phyloP scores from a whole-genome alignment of 768 basidiomycete genomes.

The Coprinopsis sp. region DNA sequence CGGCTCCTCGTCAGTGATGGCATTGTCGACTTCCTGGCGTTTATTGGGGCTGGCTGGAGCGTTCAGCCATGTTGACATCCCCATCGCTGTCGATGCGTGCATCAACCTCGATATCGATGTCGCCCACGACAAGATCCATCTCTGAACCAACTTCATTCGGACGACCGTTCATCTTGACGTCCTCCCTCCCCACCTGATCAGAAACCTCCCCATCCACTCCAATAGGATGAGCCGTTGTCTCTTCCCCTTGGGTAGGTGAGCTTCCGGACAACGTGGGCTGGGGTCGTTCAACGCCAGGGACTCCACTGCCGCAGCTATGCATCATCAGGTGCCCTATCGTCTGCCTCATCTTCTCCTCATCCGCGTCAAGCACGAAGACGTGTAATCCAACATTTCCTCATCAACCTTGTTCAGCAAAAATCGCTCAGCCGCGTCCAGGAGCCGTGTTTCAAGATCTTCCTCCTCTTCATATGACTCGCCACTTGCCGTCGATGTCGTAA shows the following conservation, averaged over 20 bases:
- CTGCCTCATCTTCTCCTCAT: slow-evolving; percentile 38
- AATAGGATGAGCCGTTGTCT: slow-evolving; percentile 35
- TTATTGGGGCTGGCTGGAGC: neutral
- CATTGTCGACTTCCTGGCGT: slow-evolving; percentile 3
- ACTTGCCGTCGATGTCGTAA: slow-evolving; percentile 1
- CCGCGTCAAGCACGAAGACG: slow-evolving; percentile 70
- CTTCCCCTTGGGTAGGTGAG: neutral
- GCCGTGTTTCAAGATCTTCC: slow-evolving; percentile 7
- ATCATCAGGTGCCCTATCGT: slow-evolving; percentile 51
- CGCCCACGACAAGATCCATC: slow-evolving; percentile 14
- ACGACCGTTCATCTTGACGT: slow-evolving; percentile 4
- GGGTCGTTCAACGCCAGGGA: slow-evolving; percentile 22
- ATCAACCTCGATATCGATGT: slow-evolving; percentile 23
- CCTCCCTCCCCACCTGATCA: slow-evolving; percentile 22
- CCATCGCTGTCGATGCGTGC: slow-evolving; percentile 12
- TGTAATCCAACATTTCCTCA: slow-evolving; percentile 49
- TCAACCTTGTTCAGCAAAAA: slow-evolving; percentile 5
- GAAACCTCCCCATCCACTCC: slow-evolving; percentile 36
- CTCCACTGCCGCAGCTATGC: slow-evolving; percentile 39
- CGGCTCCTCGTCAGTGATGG: slow-evolving; percentile 13
- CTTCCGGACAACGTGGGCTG: neutral
- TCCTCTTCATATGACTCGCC: slow-evolving; percentile 16
- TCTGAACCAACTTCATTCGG: slow-evolving; percentile 3
- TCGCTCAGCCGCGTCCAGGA: slow-evolving; percentile 9
- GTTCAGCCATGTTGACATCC: slow-evolving; percentile 14